phyloP scores from a whole-genome alignment of 345 rosid genomes.

The Aegle marmelos region DNA sequence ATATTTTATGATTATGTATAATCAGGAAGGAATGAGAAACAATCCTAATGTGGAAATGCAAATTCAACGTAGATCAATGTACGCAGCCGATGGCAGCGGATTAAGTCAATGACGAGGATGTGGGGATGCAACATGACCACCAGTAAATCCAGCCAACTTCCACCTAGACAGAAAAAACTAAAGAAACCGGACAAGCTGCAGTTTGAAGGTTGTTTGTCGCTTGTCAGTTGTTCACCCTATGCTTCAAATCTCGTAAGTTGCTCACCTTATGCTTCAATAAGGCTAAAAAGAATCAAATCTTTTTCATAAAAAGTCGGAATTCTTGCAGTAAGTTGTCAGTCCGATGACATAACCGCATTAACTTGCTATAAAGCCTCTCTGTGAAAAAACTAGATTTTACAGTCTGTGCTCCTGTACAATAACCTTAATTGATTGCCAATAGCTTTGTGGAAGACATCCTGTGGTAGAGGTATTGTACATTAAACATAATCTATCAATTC shows the following conservation, averaged over 20 bases:
- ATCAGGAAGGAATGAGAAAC: constrained; percentile 42
- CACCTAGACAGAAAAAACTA: constrained; percentile 11
- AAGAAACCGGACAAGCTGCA: neutral
- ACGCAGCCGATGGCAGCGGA: constrained; percentile 24
- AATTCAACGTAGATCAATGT: constrained; percentile 42
- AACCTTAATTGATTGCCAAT: neutral
- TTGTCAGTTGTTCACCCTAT: constrained; percentile 24
- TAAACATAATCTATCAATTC: neutral
- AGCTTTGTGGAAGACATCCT: neutral
- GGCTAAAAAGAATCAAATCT: constrained; percentile 6
- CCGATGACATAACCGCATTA: neutral
- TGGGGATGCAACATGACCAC: constrained; percentile 15
- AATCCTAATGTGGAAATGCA: constrained; percentile 38
- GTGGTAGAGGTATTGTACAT: neutral
- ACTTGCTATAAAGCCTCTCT: neutral
- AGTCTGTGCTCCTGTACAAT: neutral
- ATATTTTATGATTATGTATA: constrained; percentile 20
- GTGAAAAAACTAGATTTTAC: neutral
- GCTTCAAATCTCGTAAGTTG: neutral
- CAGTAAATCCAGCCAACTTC: constrained; percentile 17
- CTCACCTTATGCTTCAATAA: constrained; percentile 2
- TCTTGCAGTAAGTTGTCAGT: neutral
- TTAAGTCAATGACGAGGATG: constrained; percentile 19
- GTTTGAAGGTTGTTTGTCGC: constrained; percentile 28
- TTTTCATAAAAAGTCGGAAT: constrained; percentile 14